Base-by-base conservation (phyloP, 1,284 basidiomycete genomes). In the Ustilago hordei region DNA sequence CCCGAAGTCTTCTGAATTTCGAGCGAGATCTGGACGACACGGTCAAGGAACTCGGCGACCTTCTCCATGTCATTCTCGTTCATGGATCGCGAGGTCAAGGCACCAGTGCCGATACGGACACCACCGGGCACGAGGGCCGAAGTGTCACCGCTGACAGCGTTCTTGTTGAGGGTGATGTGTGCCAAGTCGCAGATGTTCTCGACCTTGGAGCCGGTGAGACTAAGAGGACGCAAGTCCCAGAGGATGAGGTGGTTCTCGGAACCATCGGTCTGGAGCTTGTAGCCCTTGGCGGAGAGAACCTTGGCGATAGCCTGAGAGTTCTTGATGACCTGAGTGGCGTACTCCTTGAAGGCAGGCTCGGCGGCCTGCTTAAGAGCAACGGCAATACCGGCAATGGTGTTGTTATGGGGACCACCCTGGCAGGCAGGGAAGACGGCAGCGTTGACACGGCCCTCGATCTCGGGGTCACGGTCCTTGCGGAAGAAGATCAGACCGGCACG, bases 401-500 rank as follows among this genome's bases (percentile, higher is more conserved):
- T 96, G 90, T 99, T 99, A 90, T 99, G 97, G 57, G 97, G 97
- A 60, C 97, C 97, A 89, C 97, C 97, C 89, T 99, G 97, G 91
- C 96, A 99, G 53, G 97, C 97, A 66, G 97, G 97, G 92, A 99
- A 99, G 81, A 99, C 97, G 75, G 97, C 95, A 55, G 95, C 94
- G 87, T 99, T 99, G 85, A 99, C 92, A 65, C 95, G 93, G 61
- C 93, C 93, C 90, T 99, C 96, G 62, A 99, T 91, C 85, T 98
- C 93, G 77, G 87, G 72, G 84, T 93, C 91, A 81, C 92, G 91
- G 87, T 98, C 95, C 89, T 93, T 98, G 87, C 93, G 91, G 92
- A 97, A 99, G 91, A 99, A 99, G 89, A 99, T 94, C 81, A 99
- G 89, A 87, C 97, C 97, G 66, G 96, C 97, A 84, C 97, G 93